Conservation (phyloP, 2,329 filamentous ascomycete genomes). For the Ophiostoma quercus region DNA sequence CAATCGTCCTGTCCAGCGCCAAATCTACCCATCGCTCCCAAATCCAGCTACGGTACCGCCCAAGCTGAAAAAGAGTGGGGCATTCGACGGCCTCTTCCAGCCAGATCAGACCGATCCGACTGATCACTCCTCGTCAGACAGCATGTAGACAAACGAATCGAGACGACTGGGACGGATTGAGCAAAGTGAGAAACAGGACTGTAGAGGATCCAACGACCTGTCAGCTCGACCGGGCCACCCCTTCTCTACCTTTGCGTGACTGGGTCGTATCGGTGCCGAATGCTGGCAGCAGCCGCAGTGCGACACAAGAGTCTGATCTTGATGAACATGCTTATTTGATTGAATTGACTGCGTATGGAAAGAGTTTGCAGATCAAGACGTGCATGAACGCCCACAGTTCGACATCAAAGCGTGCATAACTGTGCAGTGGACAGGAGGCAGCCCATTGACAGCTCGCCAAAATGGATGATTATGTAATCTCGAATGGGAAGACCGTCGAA, state of each 20-base stretch:
- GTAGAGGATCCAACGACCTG: neutral
- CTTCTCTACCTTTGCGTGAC: neutral
- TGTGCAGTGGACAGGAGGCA: neutral
- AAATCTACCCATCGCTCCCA: neutral
- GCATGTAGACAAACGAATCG: neutral
- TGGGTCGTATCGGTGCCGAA: neutral
- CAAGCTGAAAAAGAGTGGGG: constrained; percentile 10
- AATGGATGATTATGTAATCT: neutral
- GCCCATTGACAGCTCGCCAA: neutral
- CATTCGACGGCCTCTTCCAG: neutral
- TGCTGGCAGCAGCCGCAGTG: neutral
- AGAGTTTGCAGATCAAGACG: neutral
- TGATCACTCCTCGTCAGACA: neutral
- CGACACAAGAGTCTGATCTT: neutral
- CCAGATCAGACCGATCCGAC: constrained; percentile 1
- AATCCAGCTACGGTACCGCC: neutral
- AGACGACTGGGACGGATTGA: neutral
- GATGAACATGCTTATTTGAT: no score
- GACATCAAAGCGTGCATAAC: neutral
- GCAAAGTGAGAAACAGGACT: no score
- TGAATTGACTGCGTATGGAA: neutral
- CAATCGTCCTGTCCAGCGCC: neutral
- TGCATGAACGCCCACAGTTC: neutral
- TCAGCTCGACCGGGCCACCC: neutral
- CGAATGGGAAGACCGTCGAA: neutral